Conservation (phyloP, 2,329 filamentous ascomycete species). For the Amphichorda felina region DNA sequence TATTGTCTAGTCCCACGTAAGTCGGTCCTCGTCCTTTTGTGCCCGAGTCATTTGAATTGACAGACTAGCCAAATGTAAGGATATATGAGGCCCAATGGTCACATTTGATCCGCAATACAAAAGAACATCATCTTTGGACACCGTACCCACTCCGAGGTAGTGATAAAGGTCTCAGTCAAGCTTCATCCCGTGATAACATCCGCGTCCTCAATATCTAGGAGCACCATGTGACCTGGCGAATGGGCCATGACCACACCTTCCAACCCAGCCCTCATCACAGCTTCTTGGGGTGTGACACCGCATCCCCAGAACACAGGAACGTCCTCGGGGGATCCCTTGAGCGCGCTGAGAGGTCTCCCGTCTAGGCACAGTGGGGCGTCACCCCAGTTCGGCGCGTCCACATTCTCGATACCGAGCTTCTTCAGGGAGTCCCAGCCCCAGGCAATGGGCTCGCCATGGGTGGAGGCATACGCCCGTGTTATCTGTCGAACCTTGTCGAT, state of each 20-base stretch:
- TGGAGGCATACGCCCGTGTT: slow-evolving; percentile 39
- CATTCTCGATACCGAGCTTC: slow-evolving; percentile 40
- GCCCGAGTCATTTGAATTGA: too few species aligned
- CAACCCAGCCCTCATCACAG: slow-evolving; percentile 42
- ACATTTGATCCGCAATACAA: too few species aligned
- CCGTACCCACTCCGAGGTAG: too few species aligned
- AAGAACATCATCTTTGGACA: too few species aligned
- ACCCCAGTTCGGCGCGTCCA: slow-evolving; percentile 44
- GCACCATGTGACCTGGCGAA: slow-evolving; percentile 49
- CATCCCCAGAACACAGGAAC: slow-evolving; percentile 53
- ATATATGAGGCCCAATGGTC: too few species aligned
- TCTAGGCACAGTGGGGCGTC: slow-evolving; percentile 29
- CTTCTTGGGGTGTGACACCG: slow-evolving; percentile 55
- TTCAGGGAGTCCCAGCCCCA: slow-evolving; percentile 50
- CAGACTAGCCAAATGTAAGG: too few species aligned
- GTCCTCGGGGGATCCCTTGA: slow-evolving; percentile 23
- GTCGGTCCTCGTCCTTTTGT: too few species aligned
- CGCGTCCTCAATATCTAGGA: slow-evolving; percentile 37
- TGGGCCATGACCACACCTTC: slow-evolving; percentile 48
- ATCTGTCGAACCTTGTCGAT: slow-evolving; percentile 40
- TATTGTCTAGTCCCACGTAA: too few species aligned
- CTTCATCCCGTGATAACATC: too few species aligned
- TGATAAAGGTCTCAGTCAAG: too few species aligned
- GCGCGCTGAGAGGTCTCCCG: slow-evolving; percentile 20
- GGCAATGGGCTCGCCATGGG: slow-evolving; percentile 52